These are phyloP conservation scores for Cyberlindnera japonica DNA, from an alignment of 805 yeast species.

Conservation along the genomic window DNA sequence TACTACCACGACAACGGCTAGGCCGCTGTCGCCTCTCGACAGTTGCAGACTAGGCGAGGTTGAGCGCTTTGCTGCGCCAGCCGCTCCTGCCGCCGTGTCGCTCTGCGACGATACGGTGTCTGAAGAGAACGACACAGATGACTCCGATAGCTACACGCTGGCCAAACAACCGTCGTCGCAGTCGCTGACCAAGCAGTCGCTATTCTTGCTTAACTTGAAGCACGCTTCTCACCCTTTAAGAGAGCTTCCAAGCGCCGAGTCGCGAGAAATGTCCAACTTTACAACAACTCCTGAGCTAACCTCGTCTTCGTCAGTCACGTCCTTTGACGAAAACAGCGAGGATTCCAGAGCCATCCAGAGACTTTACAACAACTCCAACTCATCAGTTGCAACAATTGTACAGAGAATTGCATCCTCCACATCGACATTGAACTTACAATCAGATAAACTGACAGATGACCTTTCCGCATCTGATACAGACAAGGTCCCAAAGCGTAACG, in stretches of 20 bases:
- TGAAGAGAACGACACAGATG: slow-evolving; percentile 6
- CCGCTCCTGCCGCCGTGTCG: background rate
- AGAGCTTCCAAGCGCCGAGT: slow-evolving; percentile 1
- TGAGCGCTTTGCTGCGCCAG: too few species aligned
- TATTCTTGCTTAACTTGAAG: slow-evolving; percentile 10
- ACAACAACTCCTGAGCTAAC: slow-evolving; percentile 19
- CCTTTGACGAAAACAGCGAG: slow-evolving; percentile 22
- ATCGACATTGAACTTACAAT: slow-evolving; percentile 19
- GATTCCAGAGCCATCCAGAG: slow-evolving; percentile 16
- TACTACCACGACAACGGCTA: too few species aligned
- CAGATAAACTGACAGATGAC: background rate
- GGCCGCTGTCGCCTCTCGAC: too few species aligned
- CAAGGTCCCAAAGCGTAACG: background rate
- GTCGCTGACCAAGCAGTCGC: slow-evolving; percentile 13
- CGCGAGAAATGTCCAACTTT: slow-evolving; percentile 11
- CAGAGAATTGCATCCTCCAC: slow-evolving; percentile 24
- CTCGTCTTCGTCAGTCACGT: slow-evolving; percentile 20
- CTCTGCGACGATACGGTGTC: background rate
- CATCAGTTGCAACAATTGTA: slow-evolving; percentile 26
- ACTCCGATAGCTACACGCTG: background rate
- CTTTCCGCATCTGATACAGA: background rate
- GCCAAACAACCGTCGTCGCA: slow-evolving; percentile 1
- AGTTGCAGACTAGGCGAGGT: too few species aligned
- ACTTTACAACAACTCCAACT: slow-evolving; percentile 19
- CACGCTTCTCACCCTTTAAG: slow-evolving; percentile 5